Evolutionary conservation across 805 yeast species (phyloP), one percentile per base, ranked within the genome.

Genomic region (Saturnispora hagleri): DNA sequence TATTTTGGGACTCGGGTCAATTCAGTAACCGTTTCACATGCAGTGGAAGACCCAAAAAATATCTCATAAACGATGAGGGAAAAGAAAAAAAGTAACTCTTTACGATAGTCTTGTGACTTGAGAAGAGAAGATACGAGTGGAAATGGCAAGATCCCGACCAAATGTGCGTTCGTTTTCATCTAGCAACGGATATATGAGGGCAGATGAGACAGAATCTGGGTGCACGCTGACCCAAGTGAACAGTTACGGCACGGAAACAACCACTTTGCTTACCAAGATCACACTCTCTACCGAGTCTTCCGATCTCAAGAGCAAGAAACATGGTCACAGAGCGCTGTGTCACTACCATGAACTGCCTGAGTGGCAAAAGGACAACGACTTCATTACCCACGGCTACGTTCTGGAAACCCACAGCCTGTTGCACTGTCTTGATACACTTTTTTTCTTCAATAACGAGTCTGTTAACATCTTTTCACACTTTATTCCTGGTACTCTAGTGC

Each of bases 301-400:
- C 26, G 41, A 33, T 18, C 18, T 6, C n/a, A 18, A 15, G 3
- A 13, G 12, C 33, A 24, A 34, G 10, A 17, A 20, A 34, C 27
- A 41, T 33, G 22, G 41, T 43, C 58, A 55, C 38, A 45, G 58
- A 33, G 17, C 43, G 3, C 56, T 64, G 43, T 60, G 56, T 48
- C 41, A 46, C 4, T 76, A 66, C 58, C 71, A 75, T 50, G 79
- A 79, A 56, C 58, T 79, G 7, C 79, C 77, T 31, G 64, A 62
- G 12, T 79, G 84, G 84, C 83, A 78, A 56, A 70, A 74, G 57
- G 84, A 79, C 55, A 79, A 79, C 55, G 79, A 77, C 55, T 78
- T 59, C 54, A 78, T 79, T 15, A 58, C 68, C 15, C 66, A 75
- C 0, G 81, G 81, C 0, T 79, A 79, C 56, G 80, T 79, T 26